Conservation (phyloP, 331 rosid species). For the Stylosanthes scabra region DNA sequence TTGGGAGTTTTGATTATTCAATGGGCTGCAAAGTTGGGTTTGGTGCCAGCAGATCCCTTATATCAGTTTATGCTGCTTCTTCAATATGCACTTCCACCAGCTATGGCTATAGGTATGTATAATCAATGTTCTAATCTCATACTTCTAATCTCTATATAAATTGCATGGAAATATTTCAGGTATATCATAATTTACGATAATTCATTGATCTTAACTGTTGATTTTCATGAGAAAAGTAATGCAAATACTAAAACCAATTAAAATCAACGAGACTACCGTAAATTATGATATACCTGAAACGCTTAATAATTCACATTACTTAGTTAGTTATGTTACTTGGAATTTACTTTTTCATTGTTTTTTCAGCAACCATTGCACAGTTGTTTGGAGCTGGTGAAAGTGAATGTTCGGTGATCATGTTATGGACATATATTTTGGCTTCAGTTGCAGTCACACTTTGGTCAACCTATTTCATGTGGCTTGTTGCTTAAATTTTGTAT, state of each 20-base stretch:
- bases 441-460: conserved; percentile 63
- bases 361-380: conserved; percentile 62
- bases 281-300: no score
- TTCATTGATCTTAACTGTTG: no score
- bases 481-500: conserved; percentile 43
- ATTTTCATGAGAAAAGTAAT: no score
- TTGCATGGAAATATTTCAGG: no score
- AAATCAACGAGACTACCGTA: no score
- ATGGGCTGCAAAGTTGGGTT: conserved; percentile 43
- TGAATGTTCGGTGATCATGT: conserved; percentile 65
- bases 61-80: conserved; percentile 59
- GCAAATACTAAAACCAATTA: no score
- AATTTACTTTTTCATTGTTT: background rate
- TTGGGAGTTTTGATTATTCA: conserved; percentile 44
- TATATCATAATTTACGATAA: no score
- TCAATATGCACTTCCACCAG: conserved; percentile 64
- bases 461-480: conserved; percentile 69
- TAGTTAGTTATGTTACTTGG: background rate
- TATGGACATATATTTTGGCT: conserved; percentile 64
- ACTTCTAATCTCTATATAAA: no score
- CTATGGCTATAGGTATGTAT: conserved; percentile 57
- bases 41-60: conserved; percentile 48
- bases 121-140: background rate
- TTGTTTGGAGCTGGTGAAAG: conserved; percentile 67
- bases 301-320: background rate